Base-by-base conservation (phyloP, 805 yeast species). In the Komagataella pseudopastoris region DNA sequence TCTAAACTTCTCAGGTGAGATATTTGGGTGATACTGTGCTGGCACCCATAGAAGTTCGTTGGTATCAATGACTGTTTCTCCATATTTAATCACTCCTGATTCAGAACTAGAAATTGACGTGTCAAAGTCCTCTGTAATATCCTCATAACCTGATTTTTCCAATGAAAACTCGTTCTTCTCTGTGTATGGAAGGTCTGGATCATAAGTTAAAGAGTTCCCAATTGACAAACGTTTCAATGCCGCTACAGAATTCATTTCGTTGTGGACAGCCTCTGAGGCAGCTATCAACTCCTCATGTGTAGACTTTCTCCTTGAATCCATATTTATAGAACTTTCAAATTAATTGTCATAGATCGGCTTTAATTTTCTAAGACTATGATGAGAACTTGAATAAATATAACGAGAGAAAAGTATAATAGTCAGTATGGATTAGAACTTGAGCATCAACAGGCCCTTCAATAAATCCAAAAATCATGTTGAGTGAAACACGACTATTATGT, bases 21-120 rank as follows among this genome's bases (percentile, higher is more conserved):
- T 77, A 59, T 86, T 91, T 1, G 98, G 98, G 63, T 93, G 99
- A 44, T 88, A 74, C 55, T 80, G 81, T 1, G 98, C 99, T 0
- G 98, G 98, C 1, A 93, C 97, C 99, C 99, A 91, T 51, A 91
- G 69, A 36, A 86, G 67, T 52, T 77, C 69, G 49, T 76, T 75
- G 16, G 76, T 67, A 51, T 67, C 70, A 23, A 59, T 54, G 12
- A 62, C 24, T 6, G 57, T 57, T 22, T 54, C 52, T 24, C 57
- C 60, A 4, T 56, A 53, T 36, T 49, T 50, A 14, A n/a, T 20
- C n/a, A 12, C 17, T 30, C 48, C 52, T 12, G 17, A 12, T 24
- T 8, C 47, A 44, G 30, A 10, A 48, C 16, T 14, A 43, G 24
- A 46, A 4, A 20, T 10, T 18, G 23, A 23, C 48, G 45, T 47